phyloP scores from a whole-genome alignment of 2,329 filamentous ascomycete genomes.

The Colletotrichum graminicola region DNA sequence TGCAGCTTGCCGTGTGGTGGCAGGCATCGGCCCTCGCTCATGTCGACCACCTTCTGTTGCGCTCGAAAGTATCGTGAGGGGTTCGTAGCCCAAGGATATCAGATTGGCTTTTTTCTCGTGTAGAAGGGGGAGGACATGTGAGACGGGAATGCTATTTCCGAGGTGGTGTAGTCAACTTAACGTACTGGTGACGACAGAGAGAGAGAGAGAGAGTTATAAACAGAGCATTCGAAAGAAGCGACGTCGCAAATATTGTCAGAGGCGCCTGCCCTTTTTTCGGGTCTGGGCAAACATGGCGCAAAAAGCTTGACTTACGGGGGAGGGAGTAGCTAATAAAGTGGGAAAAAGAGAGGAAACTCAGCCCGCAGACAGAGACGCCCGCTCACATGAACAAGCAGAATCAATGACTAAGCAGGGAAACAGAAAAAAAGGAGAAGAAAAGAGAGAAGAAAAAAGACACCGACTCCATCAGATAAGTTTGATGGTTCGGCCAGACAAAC shows the following conservation, averaged over 20 bases:
- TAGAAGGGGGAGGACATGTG: neutral
- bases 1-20: neutral
- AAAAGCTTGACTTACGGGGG: conserved; percentile 29
- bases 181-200: neutral
- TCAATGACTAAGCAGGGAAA: neutral
- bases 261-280: neutral
- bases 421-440: neutral
- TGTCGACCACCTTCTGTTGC: conserved; percentile 7
- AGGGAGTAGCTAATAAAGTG: neutral
- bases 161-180: neutral
- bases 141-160: neutral
- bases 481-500: neutral
- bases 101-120: neutral
- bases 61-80: conserved; percentile 8
- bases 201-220: neutral
- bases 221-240: neutral
- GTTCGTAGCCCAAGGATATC: neutral
- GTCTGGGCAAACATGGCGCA: neutral
- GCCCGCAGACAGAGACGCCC: neutral
- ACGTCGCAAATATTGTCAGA: neutral
- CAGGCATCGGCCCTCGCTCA: neutral
- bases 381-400: neutral
- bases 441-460: neutral
- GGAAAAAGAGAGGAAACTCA: conserved; percentile 9
- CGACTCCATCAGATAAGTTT: conserved; percentile 2